These are phyloP conservation scores for Pseudopithomyces chartarum DNA, from an alignment of 2,329 filamentous ascomycete genomes.

Conservation along the genomic window DNA sequence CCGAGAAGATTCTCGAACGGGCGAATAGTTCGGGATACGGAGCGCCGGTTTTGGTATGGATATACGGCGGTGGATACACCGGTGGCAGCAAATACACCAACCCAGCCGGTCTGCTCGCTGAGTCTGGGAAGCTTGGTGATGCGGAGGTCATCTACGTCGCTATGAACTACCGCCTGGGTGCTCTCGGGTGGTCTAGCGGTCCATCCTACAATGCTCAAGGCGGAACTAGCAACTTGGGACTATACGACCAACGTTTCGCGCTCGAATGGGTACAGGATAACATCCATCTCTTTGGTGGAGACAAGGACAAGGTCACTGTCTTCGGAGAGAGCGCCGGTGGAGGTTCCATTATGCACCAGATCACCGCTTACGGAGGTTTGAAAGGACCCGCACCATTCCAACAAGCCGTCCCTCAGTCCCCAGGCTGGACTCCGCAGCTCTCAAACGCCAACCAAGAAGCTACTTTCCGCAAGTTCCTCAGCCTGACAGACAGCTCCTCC, in stretches of 20 bases:
- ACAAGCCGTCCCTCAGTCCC: conserved; percentile 45
- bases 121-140: conserved; percentile 46
- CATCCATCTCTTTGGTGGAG: conserved; percentile 47
- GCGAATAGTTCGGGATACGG: conserved; percentile 37
- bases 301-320: conserved; percentile 44
- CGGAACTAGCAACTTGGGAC: conserved; percentile 39
- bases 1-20: conserved; percentile 45
- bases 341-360: conserved; percentile 47
- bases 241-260: conserved; percentile 47
- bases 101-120: conserved; percentile 49
- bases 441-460: conserved; percentile 36
- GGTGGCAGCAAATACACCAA: conserved; percentile 48
- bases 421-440: conserved; percentile 44
- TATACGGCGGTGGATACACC: conserved; percentile 57
- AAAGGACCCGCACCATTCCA: conserved; percentile 47
- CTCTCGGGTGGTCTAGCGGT: conserved; percentile 42
- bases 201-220: conserved; percentile 41
- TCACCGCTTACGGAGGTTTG: conserved; percentile 46
- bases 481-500: conserved; percentile 37
- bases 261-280: conserved; percentile 48
- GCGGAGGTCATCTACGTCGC: conserved; percentile 52
- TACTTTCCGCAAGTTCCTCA: conserved; percentile 35
- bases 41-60: conserved; percentile 56
- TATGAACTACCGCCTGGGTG: conserved; percentile 55
- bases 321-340: conserved; percentile 47